phyloP scores from a whole-genome alignment of 371 early-diverging fungal genomes.

The Parasitella parasitica region DNA sequence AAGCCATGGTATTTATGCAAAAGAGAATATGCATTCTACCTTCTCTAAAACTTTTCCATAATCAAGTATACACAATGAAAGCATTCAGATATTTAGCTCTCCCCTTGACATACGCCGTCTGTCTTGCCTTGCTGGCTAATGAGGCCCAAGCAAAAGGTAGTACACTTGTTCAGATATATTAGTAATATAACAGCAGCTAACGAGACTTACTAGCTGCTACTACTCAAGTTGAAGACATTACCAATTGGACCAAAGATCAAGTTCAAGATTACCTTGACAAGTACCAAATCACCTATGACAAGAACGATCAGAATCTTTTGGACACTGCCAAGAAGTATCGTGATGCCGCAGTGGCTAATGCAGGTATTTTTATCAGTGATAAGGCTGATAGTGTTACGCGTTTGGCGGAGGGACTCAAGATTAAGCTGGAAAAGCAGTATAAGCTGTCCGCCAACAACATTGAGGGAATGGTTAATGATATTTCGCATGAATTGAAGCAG shows the following conservation, averaged over 20 bases:
- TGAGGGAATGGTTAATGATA: conserved; percentile 21
- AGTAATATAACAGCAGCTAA: not conserved
- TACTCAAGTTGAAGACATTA: conserved; percentile 15
- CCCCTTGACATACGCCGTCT: conserved; percentile 14
- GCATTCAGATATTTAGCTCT: conserved; percentile 8
- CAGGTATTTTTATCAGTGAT: conserved; percentile 26
- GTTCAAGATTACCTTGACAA: conserved; percentile 28
- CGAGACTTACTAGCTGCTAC: not conserved
- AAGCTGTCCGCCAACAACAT: conserved; percentile 23
- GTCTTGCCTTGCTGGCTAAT: conserved; percentile 12
- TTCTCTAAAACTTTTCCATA: not conserved
- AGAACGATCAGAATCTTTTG: conserved; percentile 22
- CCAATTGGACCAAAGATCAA: conserved; percentile 31
- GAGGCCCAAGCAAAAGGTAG: conserved; percentile 26
- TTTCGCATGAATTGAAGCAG: conserved; percentile 35
- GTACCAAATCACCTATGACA: conserved; percentile 36
- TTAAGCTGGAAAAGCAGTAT: conserved; percentile 33
- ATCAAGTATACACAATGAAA: conserved; percentile 7
- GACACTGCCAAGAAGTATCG: conserved; percentile 39
- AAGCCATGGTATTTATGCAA: not conserved
- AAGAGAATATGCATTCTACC: not conserved
- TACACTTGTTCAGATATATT: not conserved
- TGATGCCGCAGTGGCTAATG: conserved; percentile 32
- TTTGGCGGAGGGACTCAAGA: conserved; percentile 31
- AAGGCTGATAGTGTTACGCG: conserved; percentile 28